A percentile compares a stretch with the other conserved stretches of the same genome.
Evolutionary conservation across 2,329 filamentous ascomycete genomes (phyloP).

Genomic region (Aspergillus sp.): DNA sequence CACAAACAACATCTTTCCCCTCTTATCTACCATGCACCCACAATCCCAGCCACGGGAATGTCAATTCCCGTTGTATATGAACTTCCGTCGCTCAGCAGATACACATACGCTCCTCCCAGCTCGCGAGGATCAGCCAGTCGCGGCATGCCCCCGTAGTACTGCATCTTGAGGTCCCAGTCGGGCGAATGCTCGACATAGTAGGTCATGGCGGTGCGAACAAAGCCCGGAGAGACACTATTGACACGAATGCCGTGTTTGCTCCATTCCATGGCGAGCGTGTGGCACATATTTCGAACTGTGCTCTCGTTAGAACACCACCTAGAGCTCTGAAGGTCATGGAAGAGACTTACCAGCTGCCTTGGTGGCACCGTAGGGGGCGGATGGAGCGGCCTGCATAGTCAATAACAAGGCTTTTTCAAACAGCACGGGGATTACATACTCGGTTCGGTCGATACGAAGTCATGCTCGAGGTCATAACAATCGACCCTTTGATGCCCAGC

Average conservation of each 20-base stretch:
- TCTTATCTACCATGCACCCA: slow-evolving; percentile 28
- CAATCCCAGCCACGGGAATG: slow-evolving; percentile 40
- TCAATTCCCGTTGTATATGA: slow-evolving; percentile 41
- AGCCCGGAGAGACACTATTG: slow-evolving; percentile 50
- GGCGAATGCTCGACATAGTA: slow-evolving; percentile 53
- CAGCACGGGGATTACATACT: slow-evolving; percentile 9
- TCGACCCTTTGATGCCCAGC: slow-evolving; percentile 38
- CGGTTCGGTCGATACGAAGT: slow-evolving; percentile 51
- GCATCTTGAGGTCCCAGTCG: slow-evolving; percentile 58
- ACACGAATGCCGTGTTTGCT: slow-evolving; percentile 13
- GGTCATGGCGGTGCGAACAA: slow-evolving; percentile 46
- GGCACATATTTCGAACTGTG: too few species aligned
- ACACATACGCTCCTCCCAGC: slow-evolving; percentile 58
- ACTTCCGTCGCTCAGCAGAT: slow-evolving; percentile 51
- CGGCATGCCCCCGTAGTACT: slow-evolving; percentile 60
- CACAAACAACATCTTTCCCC: background rate
- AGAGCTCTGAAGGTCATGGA: background rate
- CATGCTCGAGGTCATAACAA: slow-evolving; percentile 51
- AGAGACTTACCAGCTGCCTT: slow-evolving; percentile 40
- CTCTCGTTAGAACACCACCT: too few species aligned
- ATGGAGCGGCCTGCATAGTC: slow-evolving; percentile 44
- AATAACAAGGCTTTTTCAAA: background rate
- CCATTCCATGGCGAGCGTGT: too few species aligned
- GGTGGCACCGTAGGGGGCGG: slow-evolving; percentile 49
- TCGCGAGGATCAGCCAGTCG: slow-evolving; percentile 54